Conservation (phyloP, 2,329 filamentous ascomycete genomes). For the Alternaria conjuncta region DNA sequence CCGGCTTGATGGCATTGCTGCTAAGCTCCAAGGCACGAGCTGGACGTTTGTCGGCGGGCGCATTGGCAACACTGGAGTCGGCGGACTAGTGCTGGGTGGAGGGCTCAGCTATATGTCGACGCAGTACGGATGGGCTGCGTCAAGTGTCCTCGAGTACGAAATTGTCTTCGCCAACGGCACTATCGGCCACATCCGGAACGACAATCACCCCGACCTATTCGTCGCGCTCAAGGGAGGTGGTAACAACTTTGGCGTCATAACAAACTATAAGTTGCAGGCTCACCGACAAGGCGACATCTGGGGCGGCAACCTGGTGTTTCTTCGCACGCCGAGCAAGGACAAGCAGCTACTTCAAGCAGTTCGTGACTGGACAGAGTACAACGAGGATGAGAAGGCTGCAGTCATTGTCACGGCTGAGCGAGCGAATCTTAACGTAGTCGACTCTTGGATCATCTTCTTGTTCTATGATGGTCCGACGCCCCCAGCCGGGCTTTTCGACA, state of each 20-base stretch:
- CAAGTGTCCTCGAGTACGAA: slow-evolving; percentile 52
- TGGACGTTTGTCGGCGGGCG: slow-evolving; percentile 55
- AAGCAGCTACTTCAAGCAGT: slow-evolving; percentile 55
- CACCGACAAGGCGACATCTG: slow-evolving; percentile 46
- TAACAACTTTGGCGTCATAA: slow-evolving; percentile 51
- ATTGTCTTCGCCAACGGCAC: slow-evolving; percentile 57
- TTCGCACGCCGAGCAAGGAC: slow-evolving; percentile 46
- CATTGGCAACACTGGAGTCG: slow-evolving; percentile 56
- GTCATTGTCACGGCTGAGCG: slow-evolving; percentile 41
- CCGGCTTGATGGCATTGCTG: slow-evolving; percentile 43
- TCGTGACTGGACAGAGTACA: slow-evolving; percentile 61
- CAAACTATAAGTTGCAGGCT: slow-evolving; percentile 35
- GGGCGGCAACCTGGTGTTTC: slow-evolving; percentile 56
- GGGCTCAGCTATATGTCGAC: slow-evolving; percentile 45
- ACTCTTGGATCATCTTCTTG: slow-evolving; percentile 42
- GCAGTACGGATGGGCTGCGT: slow-evolving; percentile 57
- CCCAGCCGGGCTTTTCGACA: slow-evolving; percentile 62
- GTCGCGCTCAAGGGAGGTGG: slow-evolving; percentile 47
- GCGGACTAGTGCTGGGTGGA: slow-evolving; percentile 56
- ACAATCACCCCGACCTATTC: slow-evolving; percentile 44
- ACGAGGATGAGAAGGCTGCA: slow-evolving; percentile 54
- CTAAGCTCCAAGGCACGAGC: slow-evolving; percentile 45
- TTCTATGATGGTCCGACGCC: slow-evolving; percentile 47
- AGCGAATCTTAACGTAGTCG: slow-evolving; percentile 34
- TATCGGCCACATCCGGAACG: slow-evolving; percentile 31